phyloP scores from a whole-genome alignment of 1,284 basidiomycete genomes.

The Heterobasidion annosum region DNA sequence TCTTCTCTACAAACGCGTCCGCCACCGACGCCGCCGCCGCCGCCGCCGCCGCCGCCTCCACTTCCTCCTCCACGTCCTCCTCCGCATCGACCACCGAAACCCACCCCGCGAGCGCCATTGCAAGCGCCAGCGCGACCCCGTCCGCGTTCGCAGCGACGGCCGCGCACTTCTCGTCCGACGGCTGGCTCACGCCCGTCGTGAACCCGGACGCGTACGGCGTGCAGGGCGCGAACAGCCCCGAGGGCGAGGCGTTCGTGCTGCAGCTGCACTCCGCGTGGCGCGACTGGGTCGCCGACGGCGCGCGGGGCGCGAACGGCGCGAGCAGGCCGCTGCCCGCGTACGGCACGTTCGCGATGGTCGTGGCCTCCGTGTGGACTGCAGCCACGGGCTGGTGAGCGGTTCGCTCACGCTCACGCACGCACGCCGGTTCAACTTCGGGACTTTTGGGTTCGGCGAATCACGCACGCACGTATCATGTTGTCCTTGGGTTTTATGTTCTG shows the following conservation, averaged over 20 bases:
- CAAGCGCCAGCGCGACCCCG: not conserved
- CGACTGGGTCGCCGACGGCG: constrained; percentile 35
- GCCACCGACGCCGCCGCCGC: constrained; percentile 6
- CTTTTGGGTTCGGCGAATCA: too few species aligned
- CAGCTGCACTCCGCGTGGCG: constrained; percentile 43
- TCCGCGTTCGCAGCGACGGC: constrained; percentile 6
- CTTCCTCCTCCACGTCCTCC: constrained; percentile 8
- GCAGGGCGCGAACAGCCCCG: constrained; percentile 33
- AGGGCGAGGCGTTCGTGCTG: constrained; percentile 48
- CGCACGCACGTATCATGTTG: too few species aligned
- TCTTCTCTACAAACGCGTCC: constrained; percentile 26
- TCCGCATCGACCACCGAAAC: constrained; percentile 3
- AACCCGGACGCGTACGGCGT: constrained; percentile 33
- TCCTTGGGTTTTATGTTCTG: too few species aligned
- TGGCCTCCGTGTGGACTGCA: not conserved
- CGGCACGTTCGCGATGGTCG: not conserved
- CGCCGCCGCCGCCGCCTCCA: constrained; percentile 6
- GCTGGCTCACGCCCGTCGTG: constrained; percentile 44
- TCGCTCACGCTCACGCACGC: too few species aligned
- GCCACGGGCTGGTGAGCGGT: not conserved
- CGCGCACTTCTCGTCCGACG: constrained; percentile 41
- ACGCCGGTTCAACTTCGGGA: too few species aligned
- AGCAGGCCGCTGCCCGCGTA: not conserved
- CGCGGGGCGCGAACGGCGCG: constrained; percentile 22
- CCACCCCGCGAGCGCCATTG: constrained; percentile 3